phyloP scores from a whole-genome alignment of 148 eudicot species.

The Chenopodium album region DNA sequence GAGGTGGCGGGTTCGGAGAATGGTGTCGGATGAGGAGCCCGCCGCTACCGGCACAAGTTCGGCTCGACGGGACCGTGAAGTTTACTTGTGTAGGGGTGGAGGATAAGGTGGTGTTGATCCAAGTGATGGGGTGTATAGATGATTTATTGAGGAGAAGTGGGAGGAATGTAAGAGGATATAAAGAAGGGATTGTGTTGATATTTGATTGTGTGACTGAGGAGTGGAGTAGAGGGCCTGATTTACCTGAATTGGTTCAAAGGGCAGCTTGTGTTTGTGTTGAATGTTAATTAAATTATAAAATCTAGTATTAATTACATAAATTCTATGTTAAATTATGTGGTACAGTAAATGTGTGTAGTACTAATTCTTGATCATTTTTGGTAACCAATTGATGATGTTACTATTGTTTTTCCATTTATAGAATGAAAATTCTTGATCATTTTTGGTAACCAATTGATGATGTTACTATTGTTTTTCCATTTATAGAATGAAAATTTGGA shows the following conservation, averaged over 20 bases:
- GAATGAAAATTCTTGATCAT: no score
- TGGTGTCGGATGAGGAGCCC: conserved; percentile 71
- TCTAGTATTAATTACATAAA: no score
- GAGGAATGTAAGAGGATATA: conserved; percentile 50
- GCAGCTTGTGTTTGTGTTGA: conserved; percentile 72
- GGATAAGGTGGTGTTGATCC: conserved; percentile 74
- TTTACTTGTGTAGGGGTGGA: conserved; percentile 65
- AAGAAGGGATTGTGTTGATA: conserved; percentile 58
- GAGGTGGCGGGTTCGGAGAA: conserved; percentile 45
- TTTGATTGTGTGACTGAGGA: conserved; percentile 61
- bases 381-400: neutral
- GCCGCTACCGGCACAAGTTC: conserved; percentile 60
- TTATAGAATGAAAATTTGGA: no score
- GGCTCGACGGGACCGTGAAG: conserved; percentile 70
- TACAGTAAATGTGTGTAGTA: neutral
- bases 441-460: no score
- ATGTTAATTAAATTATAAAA: conserved; percentile 32
- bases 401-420: neutral
- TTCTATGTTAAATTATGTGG: no score
- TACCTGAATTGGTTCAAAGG: conserved; percentile 63
- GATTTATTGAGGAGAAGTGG: conserved; percentile 61
- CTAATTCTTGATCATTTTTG: neutral
- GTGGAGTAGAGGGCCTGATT: conserved; percentile 69
- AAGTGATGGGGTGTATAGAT: conserved; percentile 64
- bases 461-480: no score